phyloP scores from a whole-genome alignment of 495 filamentous ascomycete genomes.

The Penicillium odoratum region DNA sequence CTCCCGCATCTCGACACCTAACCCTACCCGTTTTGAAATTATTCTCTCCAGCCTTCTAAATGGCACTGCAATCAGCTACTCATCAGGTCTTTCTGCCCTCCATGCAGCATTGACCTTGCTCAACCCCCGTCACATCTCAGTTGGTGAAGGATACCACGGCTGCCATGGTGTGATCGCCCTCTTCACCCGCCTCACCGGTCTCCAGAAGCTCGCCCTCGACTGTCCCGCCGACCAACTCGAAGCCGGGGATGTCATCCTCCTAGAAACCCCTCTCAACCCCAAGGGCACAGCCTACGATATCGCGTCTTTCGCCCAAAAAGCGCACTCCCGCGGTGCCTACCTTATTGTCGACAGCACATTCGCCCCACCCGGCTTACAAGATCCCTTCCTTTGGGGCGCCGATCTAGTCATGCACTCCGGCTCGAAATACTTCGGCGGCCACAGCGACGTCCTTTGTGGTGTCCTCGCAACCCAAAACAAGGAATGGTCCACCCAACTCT shows the following conservation, averaged over 20 bases:
- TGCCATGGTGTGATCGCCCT: conserved; percentile 80
- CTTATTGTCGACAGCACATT: conserved; percentile 92
- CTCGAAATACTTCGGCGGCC: conserved; percentile 94
- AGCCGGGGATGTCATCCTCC: conserved; percentile 79
- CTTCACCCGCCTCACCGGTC: conserved; percentile 66
- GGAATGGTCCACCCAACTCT: conserved; percentile 58
- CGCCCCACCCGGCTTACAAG: conserved; percentile 84
- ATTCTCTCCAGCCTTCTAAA: conserved; percentile 71
- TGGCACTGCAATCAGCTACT: conserved; percentile 71
- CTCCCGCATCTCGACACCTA: conserved; percentile 73
- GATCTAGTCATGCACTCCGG: conserved; percentile 89
- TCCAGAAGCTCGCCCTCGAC: conserved; percentile 64
- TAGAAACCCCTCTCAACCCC: conserved; percentile 93
- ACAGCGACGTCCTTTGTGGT: conserved; percentile 87
- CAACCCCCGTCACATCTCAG: conserved; percentile 75
- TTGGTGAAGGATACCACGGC: conserved; percentile 87
- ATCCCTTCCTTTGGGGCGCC: conserved; percentile 77
- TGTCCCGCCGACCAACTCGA: conserved; percentile 55
- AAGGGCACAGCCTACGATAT: conserved; percentile 78
- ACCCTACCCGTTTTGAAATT: conserved; percentile 77
- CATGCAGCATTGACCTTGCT: conserved; percentile 76
- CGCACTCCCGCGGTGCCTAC: conserved; percentile 68
- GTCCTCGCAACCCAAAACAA: conserved; percentile 64
- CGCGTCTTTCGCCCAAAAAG: conserved; percentile 63
- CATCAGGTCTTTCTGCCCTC: conserved; percentile 83